phyloP scores from a whole-genome alignment of 2,329 filamentous ascomycete species.

The Leptodontidium sp. region DNA sequence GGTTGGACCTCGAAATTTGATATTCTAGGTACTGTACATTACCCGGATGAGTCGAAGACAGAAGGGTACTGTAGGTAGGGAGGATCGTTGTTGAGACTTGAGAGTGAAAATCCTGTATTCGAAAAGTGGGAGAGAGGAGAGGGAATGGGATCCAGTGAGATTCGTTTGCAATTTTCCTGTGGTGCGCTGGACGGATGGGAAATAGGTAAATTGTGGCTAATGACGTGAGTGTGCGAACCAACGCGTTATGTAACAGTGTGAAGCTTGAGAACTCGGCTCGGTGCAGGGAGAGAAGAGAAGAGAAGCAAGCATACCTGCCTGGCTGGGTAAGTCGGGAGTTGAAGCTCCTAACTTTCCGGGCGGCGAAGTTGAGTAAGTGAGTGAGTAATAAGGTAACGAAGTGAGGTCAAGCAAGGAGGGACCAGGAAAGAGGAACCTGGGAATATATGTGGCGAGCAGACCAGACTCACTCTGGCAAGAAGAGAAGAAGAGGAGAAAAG shows the following conservation, averaged over 20 bases:
- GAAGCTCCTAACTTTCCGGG: background rate
- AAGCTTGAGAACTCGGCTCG: slow-evolving; percentile 22
- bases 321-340: background rate
- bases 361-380: background rate
- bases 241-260: slow-evolving; percentile 36
- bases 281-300: slow-evolving; percentile 18
- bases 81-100: no score
- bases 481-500: slow-evolving; percentile 2
- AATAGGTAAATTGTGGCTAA: slow-evolving; percentile 18
- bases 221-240: slow-evolving; percentile 28
- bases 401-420: background rate
- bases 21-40: background rate
- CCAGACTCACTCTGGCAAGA: background rate
- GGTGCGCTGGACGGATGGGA: background rate
- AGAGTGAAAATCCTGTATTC: background rate
- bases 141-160: background rate
- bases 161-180: background rate
- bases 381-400: background rate
- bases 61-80: background rate
- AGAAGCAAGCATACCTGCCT: background rate
- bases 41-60: background rate
- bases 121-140: background rate
- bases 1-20: background rate
- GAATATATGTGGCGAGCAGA: background rate
- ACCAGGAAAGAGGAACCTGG: slow-evolving; percentile 11